Evolutionary conservation across 768 basidiomycete species (phyloP), one percentile per base, ranked within the genome.

Genomic region (Trametopsis cervina): DNA sequence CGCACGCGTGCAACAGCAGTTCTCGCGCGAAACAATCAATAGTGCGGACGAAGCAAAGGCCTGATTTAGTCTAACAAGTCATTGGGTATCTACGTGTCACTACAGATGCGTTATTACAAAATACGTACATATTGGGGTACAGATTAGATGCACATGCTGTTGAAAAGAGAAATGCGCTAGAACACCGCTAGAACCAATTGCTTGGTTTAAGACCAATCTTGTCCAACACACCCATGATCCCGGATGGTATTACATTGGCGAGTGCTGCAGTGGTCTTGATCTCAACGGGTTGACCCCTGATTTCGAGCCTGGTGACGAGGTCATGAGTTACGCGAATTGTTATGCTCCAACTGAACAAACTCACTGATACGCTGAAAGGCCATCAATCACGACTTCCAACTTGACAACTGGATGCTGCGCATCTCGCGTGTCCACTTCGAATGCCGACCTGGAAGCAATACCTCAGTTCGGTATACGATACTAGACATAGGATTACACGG

Each of bases 351-450:
- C 41, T 24, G 6, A n/a, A 58, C 9, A 13, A 22, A 53, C 76
- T 40, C 44, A 83, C 81, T 67, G 65, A 59, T 78, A 83, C 11
- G 67, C 69, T 7, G 67, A 55, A 38, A 66, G 68, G 29, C 85
- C 85, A 52, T 84, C 76, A 44, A 85, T 74, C 54, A 79, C 66
- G 11, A 81, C 68, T 58, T 84, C 78, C 12, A 88, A 55, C 21
- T 68, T 67, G 15, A 85, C 61, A 11, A 63, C 68, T 0, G 87
- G 87, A 20, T 66, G 65, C 24, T 67, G 58, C 4, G 63, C 55
- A 54, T 82, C 68, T 23, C 71, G 69, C 1, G 83, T 85, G 58
- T 90, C 82, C 21, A 90, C 67, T 59, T 85, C 83, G 39, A 90
- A 73, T 0, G 80, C 63, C 1, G 83, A 78, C 78, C 82, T 85